phyloP scores from a whole-genome alignment of 805 yeast species.

The Osmozyma mogii region DNA sequence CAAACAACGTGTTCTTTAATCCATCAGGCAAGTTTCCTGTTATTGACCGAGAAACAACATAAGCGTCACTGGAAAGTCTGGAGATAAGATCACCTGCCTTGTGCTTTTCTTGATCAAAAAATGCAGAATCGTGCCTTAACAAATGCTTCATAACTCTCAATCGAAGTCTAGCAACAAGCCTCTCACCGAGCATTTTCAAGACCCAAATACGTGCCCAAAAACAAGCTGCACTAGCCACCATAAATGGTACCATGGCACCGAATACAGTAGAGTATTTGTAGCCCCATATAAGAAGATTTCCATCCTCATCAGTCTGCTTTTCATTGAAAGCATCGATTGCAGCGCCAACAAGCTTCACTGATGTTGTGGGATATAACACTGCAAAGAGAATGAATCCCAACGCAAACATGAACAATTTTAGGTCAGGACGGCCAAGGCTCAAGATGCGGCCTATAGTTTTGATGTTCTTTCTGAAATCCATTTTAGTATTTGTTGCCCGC shows the following conservation, averaged over 20 bases:
- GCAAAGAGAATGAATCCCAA: conserved; percentile 36
- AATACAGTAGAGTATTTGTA: conserved; percentile 35
- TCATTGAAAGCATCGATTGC: conserved; percentile 36
- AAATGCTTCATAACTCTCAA: conserved; percentile 34
- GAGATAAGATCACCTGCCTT: conserved; percentile 40
- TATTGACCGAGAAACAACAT: conserved; percentile 37
- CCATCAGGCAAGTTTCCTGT: conserved; percentile 39
- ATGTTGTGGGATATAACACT: conserved; percentile 36
- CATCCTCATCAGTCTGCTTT: conserved; percentile 27
- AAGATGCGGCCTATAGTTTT: conserved; percentile 31
- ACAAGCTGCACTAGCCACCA: conserved; percentile 35
- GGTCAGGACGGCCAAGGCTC: conserved; percentile 32
- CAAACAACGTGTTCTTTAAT: conserved; percentile 34
- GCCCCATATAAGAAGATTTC: conserved; percentile 36
- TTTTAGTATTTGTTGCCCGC: conserved; percentile 15
- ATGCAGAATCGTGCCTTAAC: conserved; percentile 34
- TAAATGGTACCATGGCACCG: conserved; percentile 36
- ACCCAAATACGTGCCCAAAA: conserved; percentile 43
- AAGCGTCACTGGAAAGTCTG: conserved; percentile 37
- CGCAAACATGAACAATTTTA: conserved; percentile 29
- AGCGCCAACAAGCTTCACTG: conserved; percentile 36
- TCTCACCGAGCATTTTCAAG: conserved; percentile 32
- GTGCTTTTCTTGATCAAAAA: conserved; percentile 36
- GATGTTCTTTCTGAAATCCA: conserved; percentile 26
- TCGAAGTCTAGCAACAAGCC: conserved; percentile 36